These are phyloP conservation scores for Penicillium flavigenum DNA, from an alignment of 495 filamentous ascomycete genomes.

Conservation along the genomic window DNA sequence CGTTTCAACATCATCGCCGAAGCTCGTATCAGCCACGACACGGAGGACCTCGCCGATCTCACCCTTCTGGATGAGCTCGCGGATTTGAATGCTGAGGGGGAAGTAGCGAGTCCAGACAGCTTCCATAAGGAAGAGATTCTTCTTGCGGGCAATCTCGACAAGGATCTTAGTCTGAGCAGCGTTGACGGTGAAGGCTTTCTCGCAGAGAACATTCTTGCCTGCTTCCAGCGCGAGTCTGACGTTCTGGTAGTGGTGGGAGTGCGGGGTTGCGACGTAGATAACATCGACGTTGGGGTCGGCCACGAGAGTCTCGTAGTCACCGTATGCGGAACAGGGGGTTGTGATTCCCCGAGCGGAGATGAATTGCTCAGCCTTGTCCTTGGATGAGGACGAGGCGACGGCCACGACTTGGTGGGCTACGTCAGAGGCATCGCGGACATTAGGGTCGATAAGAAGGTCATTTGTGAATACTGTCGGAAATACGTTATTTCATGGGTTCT, in stretches of 20 bases:
- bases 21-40: slow-evolving; percentile 69
- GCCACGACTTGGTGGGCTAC: slow-evolving; percentile 77
- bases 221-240: slow-evolving; percentile 76
- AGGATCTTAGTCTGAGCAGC: slow-evolving; percentile 76
- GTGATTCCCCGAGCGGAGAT: slow-evolving; percentile 65
- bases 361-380: slow-evolving; percentile 67
- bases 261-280: slow-evolving; percentile 90
- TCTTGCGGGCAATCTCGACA: slow-evolving; percentile 68
- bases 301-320: slow-evolving; percentile 76
- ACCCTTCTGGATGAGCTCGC: slow-evolving; percentile 65
- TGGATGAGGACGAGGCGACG: slow-evolving; percentile 76
- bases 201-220: slow-evolving; percentile 87
- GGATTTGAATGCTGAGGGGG: slow-evolving; percentile 73
- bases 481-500: slow-evolving; percentile 5
- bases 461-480: slow-evolving; percentile 63
- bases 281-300: slow-evolving; percentile 78
- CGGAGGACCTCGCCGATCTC: slow-evolving; percentile 76
- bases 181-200: slow-evolving; percentile 92
- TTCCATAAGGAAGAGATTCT: slow-evolving; percentile 94
- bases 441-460: slow-evolving; percentile 80
- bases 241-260: slow-evolving; percentile 95
- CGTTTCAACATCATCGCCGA: slow-evolving; percentile 51
- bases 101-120: slow-evolving; percentile 95
- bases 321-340: slow-evolving; percentile 68
- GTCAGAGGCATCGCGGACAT: slow-evolving; percentile 66